Conservation (phyloP, 306 rosid species). For the Senna tora region DNA sequence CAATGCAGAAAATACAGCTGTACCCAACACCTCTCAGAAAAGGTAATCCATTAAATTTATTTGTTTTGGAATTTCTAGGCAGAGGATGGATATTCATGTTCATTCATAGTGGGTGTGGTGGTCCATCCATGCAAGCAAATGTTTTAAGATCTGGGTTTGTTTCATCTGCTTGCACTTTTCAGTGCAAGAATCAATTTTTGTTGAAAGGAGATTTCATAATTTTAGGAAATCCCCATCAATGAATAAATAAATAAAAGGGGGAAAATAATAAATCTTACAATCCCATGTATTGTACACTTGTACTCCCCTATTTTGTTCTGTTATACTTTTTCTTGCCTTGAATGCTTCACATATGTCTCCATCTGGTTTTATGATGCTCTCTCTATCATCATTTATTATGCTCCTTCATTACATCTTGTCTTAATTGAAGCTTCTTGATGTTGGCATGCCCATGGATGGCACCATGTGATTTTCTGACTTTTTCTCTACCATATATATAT, state of each 20-base stretch:
- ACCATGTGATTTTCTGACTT: slow-evolving; percentile 39
- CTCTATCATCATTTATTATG: slow-evolving; percentile 41
- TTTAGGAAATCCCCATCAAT: slow-evolving; percentile 18
- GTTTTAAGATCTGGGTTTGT: slow-evolving; percentile 39
- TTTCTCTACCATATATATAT: slow-evolving; percentile 19
- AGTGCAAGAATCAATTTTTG: slow-evolving; percentile 27
- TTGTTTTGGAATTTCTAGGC: slow-evolving; percentile 47
- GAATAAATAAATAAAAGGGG: slow-evolving; percentile 7
- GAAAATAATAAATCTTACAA: slow-evolving; percentile 21
- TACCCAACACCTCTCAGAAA: slow-evolving; percentile 88
- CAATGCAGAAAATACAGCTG: slow-evolving; percentile 70
- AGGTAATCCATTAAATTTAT: slow-evolving; percentile 49
- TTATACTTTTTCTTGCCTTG: slow-evolving; percentile 35
- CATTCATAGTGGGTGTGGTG: slow-evolving; percentile 51
- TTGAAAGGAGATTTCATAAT: not conserved
- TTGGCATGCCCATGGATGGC: slow-evolving; percentile 33
- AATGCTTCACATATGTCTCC: slow-evolving; percentile 40
- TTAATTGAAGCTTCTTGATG: slow-evolving; percentile 36
- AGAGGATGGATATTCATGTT: slow-evolving; percentile 71
- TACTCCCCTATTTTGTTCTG: slow-evolving; percentile 44
- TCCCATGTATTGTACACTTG: not conserved
- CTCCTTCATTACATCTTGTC: slow-evolving; percentile 35
- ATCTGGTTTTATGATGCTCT: slow-evolving; percentile 38
- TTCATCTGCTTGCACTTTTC: slow-evolving; percentile 27
- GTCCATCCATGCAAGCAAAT: slow-evolving; percentile 74